These are phyloP conservation scores for Aristolochia contorta DNA, from an alignment of 164 flowering plant species.

Conservation along the genomic window DNA sequence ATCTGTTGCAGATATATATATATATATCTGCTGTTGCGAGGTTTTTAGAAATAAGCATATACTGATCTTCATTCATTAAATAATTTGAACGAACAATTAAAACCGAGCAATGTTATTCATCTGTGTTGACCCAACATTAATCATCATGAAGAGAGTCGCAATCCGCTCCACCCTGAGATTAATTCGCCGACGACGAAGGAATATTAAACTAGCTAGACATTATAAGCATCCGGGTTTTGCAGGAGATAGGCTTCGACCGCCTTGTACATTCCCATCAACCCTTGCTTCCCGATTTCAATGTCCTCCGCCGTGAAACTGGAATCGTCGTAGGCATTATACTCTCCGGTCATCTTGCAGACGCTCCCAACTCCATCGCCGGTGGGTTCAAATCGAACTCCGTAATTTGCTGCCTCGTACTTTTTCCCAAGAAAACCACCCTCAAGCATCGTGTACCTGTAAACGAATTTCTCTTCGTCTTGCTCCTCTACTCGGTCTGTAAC, in stretches of 20 bases:
- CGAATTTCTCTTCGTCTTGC: slow-evolving; percentile 1
- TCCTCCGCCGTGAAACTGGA: not conserved
- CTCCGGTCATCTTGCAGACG: not conserved
- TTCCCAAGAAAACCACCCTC: not conserved
- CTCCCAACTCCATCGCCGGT: not conserved
- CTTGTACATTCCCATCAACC: not conserved
- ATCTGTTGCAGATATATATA: no score
- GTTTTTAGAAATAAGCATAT: no score
- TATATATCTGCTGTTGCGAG: no score
- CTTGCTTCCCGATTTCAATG: not conserved
- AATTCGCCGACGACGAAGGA: no score
- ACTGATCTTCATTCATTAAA: no score
- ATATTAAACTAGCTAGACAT: no score
- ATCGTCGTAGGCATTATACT: not conserved
- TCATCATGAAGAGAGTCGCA: no score
- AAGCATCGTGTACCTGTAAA: not conserved
- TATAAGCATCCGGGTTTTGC: not conserved
- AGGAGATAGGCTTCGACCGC: not conserved
- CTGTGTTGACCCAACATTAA: no score
- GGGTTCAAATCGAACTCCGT: not conserved
- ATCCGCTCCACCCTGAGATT: no score
- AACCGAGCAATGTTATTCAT: no score
- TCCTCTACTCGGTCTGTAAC: not conserved
- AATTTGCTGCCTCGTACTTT: not conserved
- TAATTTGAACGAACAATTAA: no score